Evolutionary conservation across 176 grass and related monocot species (phyloP), one percentile per base, ranked within the genome.

Genomic region (Oropetium thomaeum): DNA sequence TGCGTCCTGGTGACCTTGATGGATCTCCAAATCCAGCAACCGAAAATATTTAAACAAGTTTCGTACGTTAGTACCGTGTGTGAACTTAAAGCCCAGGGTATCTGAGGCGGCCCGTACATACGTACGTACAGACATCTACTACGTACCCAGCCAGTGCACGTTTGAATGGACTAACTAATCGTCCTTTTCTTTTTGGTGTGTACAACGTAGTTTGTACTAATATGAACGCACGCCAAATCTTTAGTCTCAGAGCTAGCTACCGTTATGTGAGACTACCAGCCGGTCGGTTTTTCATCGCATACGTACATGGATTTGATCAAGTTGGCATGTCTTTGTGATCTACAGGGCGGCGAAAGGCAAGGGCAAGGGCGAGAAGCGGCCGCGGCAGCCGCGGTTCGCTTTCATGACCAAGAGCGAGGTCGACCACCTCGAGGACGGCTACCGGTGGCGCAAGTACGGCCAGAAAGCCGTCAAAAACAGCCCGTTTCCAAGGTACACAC

Each of bases 381-480:
- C 87, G 33, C 85, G 88, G 74, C 83, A 93, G 53, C 83, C 85
- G 2, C 81, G 90, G 10, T 90, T 97, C 81, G 94, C 94, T 20
- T 97, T 97, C 90, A 90, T 97, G 83, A 97, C 94, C 49, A 91
- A 97, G 55, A 97, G 88, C 82, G 84, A 83, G 11, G 65, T 83
- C 12, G 89, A 96, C 2, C 81, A 85, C 43, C 66, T 96, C 68
- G 87, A 96, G 28, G 93, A 96, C 67, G 89, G 93, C 4, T 96
- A 90, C 81, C 70, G 76, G 51, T 96, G 89, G 93, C 89, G 87
- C 70, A 96, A 96, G 67, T 92, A 96, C 65, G 93, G 93, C 45
- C 89, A 96, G 84, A 96, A 96, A 70, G 57, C 79, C 69, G 81
- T 92, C 32, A 96, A 96, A 84, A 83, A 73, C 71, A 96, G 79